Evolutionary conservation across 139 green algal species (phyloP).

Genomic region (Pedinophyceae sp.): DNA sequence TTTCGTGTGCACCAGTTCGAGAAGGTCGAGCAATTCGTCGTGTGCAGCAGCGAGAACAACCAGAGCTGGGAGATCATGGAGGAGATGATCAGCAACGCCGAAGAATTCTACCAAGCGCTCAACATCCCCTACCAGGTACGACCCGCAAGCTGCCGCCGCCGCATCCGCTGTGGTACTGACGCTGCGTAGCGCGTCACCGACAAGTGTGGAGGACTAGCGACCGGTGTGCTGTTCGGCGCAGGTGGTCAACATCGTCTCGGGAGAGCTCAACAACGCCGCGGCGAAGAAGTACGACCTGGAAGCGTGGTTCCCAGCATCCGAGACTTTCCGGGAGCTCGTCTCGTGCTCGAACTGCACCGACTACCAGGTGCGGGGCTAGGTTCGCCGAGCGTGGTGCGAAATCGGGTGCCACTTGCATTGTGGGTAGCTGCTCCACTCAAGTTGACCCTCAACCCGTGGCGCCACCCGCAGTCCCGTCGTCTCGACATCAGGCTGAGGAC

Average conservation of each 20-base stretch:
- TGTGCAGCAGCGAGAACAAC: conserved; percentile 64
- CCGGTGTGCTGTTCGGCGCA: conserved; percentile 2
- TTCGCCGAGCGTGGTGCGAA: not conserved
- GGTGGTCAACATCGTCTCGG: conserved; percentile 94
- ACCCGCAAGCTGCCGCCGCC: too few relatives aligned
- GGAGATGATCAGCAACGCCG: conserved; percentile 91
- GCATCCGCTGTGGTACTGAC: too few relatives aligned
- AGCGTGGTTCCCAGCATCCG: conserved; percentile 89
- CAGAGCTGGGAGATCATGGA: conserved; percentile 83
- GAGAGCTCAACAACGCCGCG: conserved; percentile 93
- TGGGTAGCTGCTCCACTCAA: not conserved
- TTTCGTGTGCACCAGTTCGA: conserved; percentile 96
- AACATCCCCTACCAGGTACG: conserved; percentile 76
- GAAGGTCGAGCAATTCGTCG: conserved; percentile 98
- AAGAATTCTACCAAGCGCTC: conserved; percentile 51
- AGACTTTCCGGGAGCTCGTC: conserved; percentile 87
- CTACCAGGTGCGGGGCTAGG: conserved; percentile 49
- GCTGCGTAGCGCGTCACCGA: not conserved
- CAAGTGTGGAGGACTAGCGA: not conserved
- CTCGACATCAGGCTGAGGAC: conserved; percentile 65
- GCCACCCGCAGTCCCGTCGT: conserved; percentile 49
- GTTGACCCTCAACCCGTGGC: too few relatives aligned
- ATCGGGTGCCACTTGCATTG: not conserved
- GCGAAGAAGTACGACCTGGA: conserved; percentile 99
- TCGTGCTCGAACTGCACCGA: conserved; percentile 97